These are phyloP conservation scores for Ophiostoma ips DNA, from an alignment of 2,329 filamentous ascomycete species.

Conservation along the genomic window DNA sequence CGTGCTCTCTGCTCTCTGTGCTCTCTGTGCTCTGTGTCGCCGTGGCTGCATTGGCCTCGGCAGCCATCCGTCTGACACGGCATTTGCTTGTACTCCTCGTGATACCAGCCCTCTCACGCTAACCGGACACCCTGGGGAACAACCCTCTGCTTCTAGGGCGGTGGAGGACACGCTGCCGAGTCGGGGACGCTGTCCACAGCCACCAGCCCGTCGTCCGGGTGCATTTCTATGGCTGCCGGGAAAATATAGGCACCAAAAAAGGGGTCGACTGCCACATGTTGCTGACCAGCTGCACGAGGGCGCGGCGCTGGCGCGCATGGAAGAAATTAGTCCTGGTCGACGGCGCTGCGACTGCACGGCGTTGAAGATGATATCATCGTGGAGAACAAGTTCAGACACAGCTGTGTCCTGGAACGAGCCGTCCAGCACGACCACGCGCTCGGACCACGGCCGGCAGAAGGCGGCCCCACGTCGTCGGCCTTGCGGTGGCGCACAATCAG, in stretches of 20 bases:
- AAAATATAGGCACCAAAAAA: constrained; percentile 78
- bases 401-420: constrained; percentile 73
- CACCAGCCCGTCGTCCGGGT: constrained; percentile 33
- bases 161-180: not conserved
- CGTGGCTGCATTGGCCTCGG: too few relatives aligned
- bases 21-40: too few relatives aligned
- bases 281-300: constrained; percentile 52
- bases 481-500: constrained; percentile 70
- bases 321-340: constrained; percentile 83
- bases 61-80: too few relatives aligned
- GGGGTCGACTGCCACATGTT: constrained; percentile 71
- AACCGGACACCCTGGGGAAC: too few relatives aligned
- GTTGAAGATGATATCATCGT: constrained; percentile 75
- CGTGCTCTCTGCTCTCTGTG: too few relatives aligned
- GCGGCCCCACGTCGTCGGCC: constrained; percentile 52
- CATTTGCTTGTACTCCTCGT: too few relatives aligned
- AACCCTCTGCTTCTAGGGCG: not conserved
- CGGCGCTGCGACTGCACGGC: constrained; percentile 75
- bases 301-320: constrained; percentile 56
- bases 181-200: not conserved
- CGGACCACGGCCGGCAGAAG: constrained; percentile 59
- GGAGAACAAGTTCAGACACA: constrained; percentile 73
- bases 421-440: constrained; percentile 59
- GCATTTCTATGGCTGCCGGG: constrained; percentile 46
- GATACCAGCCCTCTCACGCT: too few relatives aligned